These are phyloP conservation scores for Erigeron philadelphicus DNA, from an alignment of 140 eudicot genomes.

Conservation along the genomic window DNA sequence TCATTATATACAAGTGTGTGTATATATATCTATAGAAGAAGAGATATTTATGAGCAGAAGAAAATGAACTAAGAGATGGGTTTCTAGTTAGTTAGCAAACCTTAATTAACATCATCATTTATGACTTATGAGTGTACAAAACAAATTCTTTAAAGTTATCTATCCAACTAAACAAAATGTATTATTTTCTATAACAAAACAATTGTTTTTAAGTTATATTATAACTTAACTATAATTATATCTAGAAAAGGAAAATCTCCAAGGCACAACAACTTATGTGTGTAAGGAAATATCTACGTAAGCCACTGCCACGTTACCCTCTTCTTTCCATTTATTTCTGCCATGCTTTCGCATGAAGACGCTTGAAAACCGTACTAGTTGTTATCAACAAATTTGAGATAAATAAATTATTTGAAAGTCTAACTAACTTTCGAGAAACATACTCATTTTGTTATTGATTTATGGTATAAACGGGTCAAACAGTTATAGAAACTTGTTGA, in stretches of 20 bases:
- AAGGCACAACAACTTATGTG: constrained; percentile 29
- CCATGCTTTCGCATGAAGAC: constrained; percentile 25
- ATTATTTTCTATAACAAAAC: not conserved
- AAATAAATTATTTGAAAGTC: no score
- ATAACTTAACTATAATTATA: not conserved
- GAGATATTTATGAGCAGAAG: constrained; percentile 8
- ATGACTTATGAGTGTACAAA: constrained; percentile 33
- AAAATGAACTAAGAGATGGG: constrained; percentile 10
- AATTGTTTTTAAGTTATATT: no score
- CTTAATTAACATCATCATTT: constrained; percentile 26
- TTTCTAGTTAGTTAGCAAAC: constrained; percentile 22
- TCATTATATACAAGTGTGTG: not conserved
- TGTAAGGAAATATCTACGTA: constrained; percentile 29
- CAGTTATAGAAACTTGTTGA: no score
- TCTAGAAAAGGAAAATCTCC: constrained; percentile 21
- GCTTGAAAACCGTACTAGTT: constrained; percentile 4
- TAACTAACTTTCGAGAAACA: no score
- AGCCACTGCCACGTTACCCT: constrained; percentile 25
- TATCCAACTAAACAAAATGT: constrained; percentile 17
- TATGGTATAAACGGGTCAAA: no score
- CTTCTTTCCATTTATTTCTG: constrained; percentile 10
- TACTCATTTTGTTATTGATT: no score
- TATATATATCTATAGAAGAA: not conserved
- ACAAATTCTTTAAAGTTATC: constrained; percentile 14
- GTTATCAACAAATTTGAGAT: not conserved